phyloP scores from a whole-genome alignment of 306 rosid species.

The Dicorynia guianensis region DNA sequence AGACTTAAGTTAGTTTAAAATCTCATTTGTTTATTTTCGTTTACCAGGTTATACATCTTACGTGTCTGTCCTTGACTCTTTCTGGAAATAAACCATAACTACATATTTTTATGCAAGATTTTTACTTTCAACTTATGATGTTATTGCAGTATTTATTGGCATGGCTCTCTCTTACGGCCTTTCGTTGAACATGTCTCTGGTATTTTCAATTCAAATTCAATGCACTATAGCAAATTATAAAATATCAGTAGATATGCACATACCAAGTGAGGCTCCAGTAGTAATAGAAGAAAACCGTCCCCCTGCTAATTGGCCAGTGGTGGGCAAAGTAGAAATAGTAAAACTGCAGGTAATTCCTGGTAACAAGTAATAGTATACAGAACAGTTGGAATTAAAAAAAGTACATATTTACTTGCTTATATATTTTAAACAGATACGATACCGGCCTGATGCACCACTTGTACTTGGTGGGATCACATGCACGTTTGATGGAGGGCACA shows the following conservation, averaged over 20 bases:
- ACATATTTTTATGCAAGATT: neutral
- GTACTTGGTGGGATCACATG: slow-evolving; percentile 83
- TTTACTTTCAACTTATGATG: neutral
- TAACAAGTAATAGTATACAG: neutral
- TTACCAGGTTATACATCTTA: neutral
- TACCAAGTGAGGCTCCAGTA: slow-evolving; percentile 82
- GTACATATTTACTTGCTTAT: neutral
- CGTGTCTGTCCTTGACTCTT: neutral
- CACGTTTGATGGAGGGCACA: slow-evolving; percentile 77
- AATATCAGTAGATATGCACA: slow-evolving; percentile 78
- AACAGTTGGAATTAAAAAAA: neutral
- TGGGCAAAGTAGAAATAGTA: slow-evolving; percentile 72
- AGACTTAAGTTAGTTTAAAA: slow-evolving; percentile 19
- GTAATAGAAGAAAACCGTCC: slow-evolving; percentile 69
- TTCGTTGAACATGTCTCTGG: slow-evolving; percentile 59
- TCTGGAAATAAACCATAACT: neutral
- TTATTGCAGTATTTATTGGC: slow-evolving; percentile 70
- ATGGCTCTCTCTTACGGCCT: slow-evolving; percentile 93
- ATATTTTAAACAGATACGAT: slow-evolving; percentile 60
- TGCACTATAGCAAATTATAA: slow-evolving; percentile 74
- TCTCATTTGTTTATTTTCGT: neutral
- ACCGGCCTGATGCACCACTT: slow-evolving; percentile 66
- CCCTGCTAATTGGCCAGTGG: slow-evolving; percentile 65
- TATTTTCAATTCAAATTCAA: slow-evolving; percentile 67
- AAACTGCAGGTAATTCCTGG: slow-evolving; percentile 63